Conservation (phyloP, 306 rosid species). For the Ammopiptanthus mongolicus region DNA sequence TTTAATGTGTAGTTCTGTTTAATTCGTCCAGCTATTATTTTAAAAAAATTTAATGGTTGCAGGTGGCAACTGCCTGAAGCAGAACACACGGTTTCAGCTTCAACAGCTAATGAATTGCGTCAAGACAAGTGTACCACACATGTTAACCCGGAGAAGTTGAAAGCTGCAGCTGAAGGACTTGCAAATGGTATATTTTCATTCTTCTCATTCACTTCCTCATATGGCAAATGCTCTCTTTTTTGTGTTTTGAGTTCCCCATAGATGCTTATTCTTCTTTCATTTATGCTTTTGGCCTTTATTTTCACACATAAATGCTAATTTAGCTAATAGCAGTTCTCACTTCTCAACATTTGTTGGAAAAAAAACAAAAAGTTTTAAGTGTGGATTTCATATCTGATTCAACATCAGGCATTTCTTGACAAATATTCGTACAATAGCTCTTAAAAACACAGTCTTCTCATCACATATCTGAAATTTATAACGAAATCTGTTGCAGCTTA, state of each 20-base stretch:
- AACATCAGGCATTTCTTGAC: neutral
- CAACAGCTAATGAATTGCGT: constrained; percentile 89
- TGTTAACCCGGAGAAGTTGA: constrained; percentile 68
- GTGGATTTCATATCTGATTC: constrained; percentile 10
- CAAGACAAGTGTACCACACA: constrained; percentile 38
- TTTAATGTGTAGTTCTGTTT: neutral
- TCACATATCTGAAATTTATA: neutral
- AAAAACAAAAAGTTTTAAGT: neutral
- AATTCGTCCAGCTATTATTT: neutral
- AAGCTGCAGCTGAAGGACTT: constrained; percentile 91
- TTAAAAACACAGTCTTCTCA: neutral
- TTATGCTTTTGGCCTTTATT: neutral
- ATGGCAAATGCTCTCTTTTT: neutral
- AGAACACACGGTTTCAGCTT: constrained; percentile 43
- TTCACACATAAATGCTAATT: neutral
- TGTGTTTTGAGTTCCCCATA: neutral
- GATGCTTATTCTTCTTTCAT: neutral
- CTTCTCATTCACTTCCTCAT: no score
- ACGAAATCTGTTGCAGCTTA: neutral
- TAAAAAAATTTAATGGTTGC: constrained; percentile 9
- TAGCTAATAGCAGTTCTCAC: neutral
- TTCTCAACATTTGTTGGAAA: neutral
- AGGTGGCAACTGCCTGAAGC: constrained; percentile 72
- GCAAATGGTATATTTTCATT: constrained; percentile 51
- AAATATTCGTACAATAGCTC: neutral